Conservation (phyloP, 495 filamentous ascomycete species). For the Penicillium pulvis region DNA sequence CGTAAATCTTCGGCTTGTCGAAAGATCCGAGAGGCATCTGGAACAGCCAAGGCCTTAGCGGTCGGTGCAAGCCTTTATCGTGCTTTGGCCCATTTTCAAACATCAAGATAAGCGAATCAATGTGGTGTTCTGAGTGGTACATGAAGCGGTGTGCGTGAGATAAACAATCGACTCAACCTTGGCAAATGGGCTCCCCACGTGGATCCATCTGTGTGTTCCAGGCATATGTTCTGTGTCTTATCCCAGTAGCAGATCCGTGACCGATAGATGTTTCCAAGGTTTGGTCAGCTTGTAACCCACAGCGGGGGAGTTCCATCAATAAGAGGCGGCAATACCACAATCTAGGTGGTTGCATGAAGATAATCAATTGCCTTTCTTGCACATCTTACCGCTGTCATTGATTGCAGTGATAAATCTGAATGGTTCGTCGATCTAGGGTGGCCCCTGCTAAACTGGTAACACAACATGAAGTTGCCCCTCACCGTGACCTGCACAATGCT, state of each 20-base stretch:
- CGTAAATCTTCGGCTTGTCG: neutral
- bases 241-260: neutral
- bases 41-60: neutral
- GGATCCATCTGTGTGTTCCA: neutral
- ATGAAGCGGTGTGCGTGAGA: slow-evolving; percentile 15
- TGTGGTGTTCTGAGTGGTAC: neutral
- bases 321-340: slow-evolving; percentile 1
- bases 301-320: slow-evolving; percentile 8
- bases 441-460: slow-evolving; percentile 17
- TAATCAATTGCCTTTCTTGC: slow-evolving; percentile 13
- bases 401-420: slow-evolving; percentile 7
- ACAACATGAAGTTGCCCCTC: slow-evolving; percentile 22
- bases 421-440: slow-evolving; percentile 15
- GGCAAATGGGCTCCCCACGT: slow-evolving; percentile 3
- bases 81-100: neutral
- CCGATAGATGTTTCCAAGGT: neutral
- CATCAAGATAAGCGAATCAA: neutral
- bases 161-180: neutral
- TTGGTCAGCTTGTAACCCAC: too few species aligned
- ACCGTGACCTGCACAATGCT: slow-evolving; percentile 16
- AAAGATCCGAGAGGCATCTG: neutral
- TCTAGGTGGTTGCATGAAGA: neutral
- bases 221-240: too few species aligned
- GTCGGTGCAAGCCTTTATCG: neutral
- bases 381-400: slow-evolving; percentile 1